These are phyloP conservation scores for Casuarina equisetifolia DNA, from an alignment of 306 rosid genomes.

Conservation along the genomic window DNA sequence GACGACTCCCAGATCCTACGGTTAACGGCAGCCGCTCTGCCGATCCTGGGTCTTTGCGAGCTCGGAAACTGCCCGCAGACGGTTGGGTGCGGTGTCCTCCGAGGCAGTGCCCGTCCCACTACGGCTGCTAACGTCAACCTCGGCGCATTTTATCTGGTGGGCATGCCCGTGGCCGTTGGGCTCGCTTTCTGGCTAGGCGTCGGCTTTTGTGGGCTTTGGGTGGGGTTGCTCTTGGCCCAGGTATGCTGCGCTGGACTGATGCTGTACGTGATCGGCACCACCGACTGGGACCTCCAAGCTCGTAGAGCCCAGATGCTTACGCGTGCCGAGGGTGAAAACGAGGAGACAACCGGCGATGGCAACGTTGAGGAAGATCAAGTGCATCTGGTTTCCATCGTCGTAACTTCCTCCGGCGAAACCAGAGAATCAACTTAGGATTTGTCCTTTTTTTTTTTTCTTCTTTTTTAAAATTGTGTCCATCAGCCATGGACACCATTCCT, in stretches of 20 bases:
- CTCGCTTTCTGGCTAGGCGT: constrained; percentile 56
- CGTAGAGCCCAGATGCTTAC: constrained; percentile 55
- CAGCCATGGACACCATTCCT: neutral
- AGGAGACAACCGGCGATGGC: constrained; percentile 10
- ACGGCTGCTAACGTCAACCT: constrained; percentile 83
- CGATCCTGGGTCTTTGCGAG: constrained; percentile 86
- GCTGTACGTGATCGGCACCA: constrained; percentile 76
- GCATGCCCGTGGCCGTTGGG: constrained; percentile 88
- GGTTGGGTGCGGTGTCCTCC: constrained; percentile 77
- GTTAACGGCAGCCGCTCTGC: constrained; percentile 67
- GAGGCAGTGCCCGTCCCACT: constrained; percentile 85
- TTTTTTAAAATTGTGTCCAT: neutral
- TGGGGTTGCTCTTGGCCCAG: constrained; percentile 84
- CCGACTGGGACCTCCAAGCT: constrained; percentile 78
- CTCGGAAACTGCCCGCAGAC: constrained; percentile 97
- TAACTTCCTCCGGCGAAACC: constrained; percentile 18
- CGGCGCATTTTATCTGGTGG: constrained; percentile 80
- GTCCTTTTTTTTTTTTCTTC: neutral
- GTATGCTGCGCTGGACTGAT: constrained; percentile 80
- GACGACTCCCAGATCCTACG: constrained; percentile 51
- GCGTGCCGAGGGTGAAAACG: constrained; percentile 28
- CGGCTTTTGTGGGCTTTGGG: constrained; percentile 90
- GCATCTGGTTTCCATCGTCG: constrained; percentile 35
- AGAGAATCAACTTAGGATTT: neutral
- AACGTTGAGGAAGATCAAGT: constrained; percentile 21